Percentiles rank a stretch among this genome's conserved stretches.
phyloP scores from a whole-genome alignment of 148 eudicot genomes.

The Polygonum aviculare region DNA sequence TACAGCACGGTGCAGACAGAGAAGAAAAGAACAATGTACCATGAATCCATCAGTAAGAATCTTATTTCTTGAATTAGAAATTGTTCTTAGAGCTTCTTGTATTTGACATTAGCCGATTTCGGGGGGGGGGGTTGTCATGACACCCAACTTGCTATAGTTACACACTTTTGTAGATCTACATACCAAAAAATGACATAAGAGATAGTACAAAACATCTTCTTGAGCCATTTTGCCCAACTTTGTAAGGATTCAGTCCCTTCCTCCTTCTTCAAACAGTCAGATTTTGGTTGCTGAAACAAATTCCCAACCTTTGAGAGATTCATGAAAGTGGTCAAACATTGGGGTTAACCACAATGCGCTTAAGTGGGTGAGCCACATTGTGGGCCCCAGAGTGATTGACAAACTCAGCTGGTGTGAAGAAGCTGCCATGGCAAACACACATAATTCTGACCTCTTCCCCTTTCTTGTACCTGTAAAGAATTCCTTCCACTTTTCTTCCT shows the following conservation, averaged over 20 bases:
- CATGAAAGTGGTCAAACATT: background rate
- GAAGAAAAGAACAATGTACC: background rate
- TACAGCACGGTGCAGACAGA: background rate
- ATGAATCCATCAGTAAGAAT: slow-evolving; percentile 1
- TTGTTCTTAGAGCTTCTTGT: background rate
- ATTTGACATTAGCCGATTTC: background rate
- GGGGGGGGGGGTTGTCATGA: background rate
- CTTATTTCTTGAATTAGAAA: background rate
- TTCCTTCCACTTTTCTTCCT: slow-evolving; percentile 41
- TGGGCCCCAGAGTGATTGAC: slow-evolving; percentile 55
- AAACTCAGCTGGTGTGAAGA: slow-evolving; percentile 54
- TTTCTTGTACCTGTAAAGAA: slow-evolving; percentile 39
- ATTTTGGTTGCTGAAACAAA: background rate
- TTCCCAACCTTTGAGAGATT: background rate
- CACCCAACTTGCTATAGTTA: background rate
- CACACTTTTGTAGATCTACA: slow-evolving; percentile 2
- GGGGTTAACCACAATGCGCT: slow-evolving; percentile 47
- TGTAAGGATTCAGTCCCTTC: background rate
- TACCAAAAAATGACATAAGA: background rate
- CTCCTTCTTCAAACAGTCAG: background rate
- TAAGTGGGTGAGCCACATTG: slow-evolving; percentile 43
- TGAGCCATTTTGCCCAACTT: background rate
- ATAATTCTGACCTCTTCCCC: slow-evolving; percentile 52
- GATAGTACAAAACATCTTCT: background rate
- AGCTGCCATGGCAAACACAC: slow-evolving; percentile 62